Evolutionary conservation across 2,329 filamentous ascomycete species (phyloP).

Genomic region (Colletotrichum musicola): DNA sequence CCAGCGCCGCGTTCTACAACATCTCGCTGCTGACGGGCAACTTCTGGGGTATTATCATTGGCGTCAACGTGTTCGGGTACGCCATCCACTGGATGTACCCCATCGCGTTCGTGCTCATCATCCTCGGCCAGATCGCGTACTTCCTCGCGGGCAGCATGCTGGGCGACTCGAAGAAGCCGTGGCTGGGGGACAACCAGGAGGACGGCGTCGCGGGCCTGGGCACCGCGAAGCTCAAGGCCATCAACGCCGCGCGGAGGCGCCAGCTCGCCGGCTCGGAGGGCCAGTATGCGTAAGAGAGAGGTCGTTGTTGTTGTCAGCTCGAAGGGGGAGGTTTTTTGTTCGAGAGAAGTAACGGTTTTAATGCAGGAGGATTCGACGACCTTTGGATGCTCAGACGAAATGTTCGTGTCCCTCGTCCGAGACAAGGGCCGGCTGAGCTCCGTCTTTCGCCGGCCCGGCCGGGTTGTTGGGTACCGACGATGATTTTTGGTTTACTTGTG

Average conservation of each 20-base stretch:
- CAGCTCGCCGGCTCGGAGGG: slow-evolving; percentile 33
- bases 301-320: no score
- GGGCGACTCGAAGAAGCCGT: slow-evolving; percentile 93
- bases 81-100: slow-evolving; percentile 92
- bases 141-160: slow-evolving; percentile 86
- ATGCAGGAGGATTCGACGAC: slow-evolving; percentile 16
- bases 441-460: background rate
- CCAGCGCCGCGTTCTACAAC: slow-evolving; percentile 94
- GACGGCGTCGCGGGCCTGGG: slow-evolving; percentile 83
- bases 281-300: background rate
- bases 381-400: background rate
- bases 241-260: slow-evolving; percentile 66
- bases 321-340: no score
- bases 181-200: slow-evolving; percentile 91
- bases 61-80: slow-evolving; percentile 85
- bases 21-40: slow-evolving; percentile 93
- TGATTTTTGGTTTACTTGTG: no score
- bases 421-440: background rate
- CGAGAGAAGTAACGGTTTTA: slow-evolving; percentile 12
- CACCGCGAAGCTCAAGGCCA: slow-evolving; percentile 84
- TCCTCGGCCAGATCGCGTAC: slow-evolving; percentile 87
- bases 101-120: slow-evolving; percentile 93
- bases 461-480: background rate
- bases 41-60: slow-evolving; percentile 97
- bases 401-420: background rate